A percentile compares a stretch with the other conserved stretches of the same genome.
Evolutionary conservation across 208 protist species (phyloP).

Genomic region (Trypanosoma platydactyli): DNA sequence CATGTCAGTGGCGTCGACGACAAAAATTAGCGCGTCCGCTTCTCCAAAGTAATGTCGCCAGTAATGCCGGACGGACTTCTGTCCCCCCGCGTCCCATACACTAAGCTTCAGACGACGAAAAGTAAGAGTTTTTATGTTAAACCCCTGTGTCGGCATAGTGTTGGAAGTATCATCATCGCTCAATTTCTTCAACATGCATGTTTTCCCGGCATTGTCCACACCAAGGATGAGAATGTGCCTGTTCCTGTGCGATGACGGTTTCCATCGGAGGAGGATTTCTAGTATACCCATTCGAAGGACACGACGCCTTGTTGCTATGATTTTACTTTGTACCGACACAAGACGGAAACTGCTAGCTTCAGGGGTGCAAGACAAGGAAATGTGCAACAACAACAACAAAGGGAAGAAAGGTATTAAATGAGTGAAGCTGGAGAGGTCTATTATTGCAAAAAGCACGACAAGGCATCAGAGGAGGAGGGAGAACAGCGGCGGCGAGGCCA

Average conservation of each 20-base stretch:
- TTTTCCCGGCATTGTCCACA: slow-evolving; percentile 98
- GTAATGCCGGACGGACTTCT: slow-evolving; percentile 93
- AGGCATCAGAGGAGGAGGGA: too few species aligned
- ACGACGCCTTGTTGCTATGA: not conserved
- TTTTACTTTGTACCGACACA: not conserved
- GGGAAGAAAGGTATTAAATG: too few species aligned
- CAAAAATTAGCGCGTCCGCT: slow-evolving; percentile 93
- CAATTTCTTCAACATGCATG: slow-evolving; percentile 93
- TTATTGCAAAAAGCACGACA: too few species aligned
- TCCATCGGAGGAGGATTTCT: slow-evolving; percentile 81
- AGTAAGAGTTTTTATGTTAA: slow-evolving; percentile 96
- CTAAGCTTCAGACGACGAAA: slow-evolving; percentile 93
- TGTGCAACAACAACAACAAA: not conserved
- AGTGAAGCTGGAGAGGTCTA: too few species aligned
- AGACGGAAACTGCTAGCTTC: not conserved
- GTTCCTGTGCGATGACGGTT: slow-evolving; percentile 77
- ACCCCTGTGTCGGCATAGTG: slow-evolving; percentile 96
- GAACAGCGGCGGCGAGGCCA: not conserved
- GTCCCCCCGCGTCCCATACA: slow-evolving; percentile 97
- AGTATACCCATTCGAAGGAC: slow-evolving; percentile 86
- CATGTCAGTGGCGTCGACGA: slow-evolving; percentile 93
- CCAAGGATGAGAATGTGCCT: slow-evolving; percentile 93
- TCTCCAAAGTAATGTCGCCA: slow-evolving; percentile 97
- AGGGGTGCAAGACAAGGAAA: not conserved
- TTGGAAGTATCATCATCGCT: slow-evolving; percentile 91